Base-by-base conservation (phyloP, 2,329 filamentous ascomycete species). In the Cladosporium oxysporum region DNA sequence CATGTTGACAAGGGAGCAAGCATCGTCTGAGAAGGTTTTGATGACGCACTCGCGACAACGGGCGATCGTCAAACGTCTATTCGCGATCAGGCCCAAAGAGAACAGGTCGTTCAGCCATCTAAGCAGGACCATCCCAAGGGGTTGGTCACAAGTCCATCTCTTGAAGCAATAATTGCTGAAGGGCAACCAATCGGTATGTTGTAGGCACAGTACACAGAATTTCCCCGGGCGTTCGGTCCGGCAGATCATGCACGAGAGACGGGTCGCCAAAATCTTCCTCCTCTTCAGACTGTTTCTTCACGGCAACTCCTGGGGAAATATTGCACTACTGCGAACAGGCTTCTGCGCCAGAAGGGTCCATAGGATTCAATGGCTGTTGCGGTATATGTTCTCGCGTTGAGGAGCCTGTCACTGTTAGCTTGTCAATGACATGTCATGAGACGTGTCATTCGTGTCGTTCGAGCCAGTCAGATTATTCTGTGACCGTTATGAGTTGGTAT, bases 161-260 rank as follows among this genome's bases (percentile, higher is more conserved):
- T 18, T 2, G 5, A 33, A 29, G 26, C 26, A 11, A 31, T 5
- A 28, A 28, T 18, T 44, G 18, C 37, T n/a, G 37, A n/a, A 6
- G 7, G 37, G 18, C 37, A 44, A n/a, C 37, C 18, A 44, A 44
- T 44, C 18, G 14, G 28, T 11, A 3, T 11, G n/a, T 18, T 31
- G 28, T 11, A 33, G 10, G 18, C 37, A 44, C 5, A 53, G 2
- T 18, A 44, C 11, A 52, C 26, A 31, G 26, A 21, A 12, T 33
- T 55, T 55, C 28, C 52, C 52, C 52, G 26, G 52, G 28, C 28
- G 52, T 55, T 55, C 52, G 52, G 52, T 55, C 52, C 52, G 52
- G 52, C n/a, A 29, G 52, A 55, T 55, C 52, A 55, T 33, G 26
- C 28, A 31, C 37, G 37, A 44, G 18, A 44, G 37, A 44, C 41